These are phyloP conservation scores for Claviceps sorghi DNA, from an alignment of 2,329 filamentous ascomycete genomes.

Conservation along the genomic window DNA sequence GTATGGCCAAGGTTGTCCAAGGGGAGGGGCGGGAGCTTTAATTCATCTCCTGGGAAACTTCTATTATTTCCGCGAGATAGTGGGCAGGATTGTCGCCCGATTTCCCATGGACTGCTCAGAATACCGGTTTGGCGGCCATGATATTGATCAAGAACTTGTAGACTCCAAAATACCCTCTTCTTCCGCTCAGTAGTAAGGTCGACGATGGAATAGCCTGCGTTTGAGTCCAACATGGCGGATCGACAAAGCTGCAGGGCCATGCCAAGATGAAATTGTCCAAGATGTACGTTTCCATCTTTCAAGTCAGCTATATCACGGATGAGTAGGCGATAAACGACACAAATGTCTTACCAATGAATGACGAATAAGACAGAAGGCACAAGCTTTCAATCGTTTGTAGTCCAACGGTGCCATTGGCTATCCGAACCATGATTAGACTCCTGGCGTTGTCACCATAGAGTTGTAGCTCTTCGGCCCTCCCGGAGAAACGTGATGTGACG, in stretches of 20 bases:
- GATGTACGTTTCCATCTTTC: constrained; percentile 31
- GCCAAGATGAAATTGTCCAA: constrained; percentile 35
- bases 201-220: constrained; percentile 22
- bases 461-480: constrained; percentile 19
- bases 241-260: constrained; percentile 35
- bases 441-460: constrained; percentile 25
- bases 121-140: constrained; percentile 33
- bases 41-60: constrained; percentile 12
- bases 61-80: constrained; percentile 10
- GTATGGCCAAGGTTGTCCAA: constrained; percentile 29
- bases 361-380: constrained; percentile 34
- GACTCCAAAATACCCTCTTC: constrained; percentile 35
- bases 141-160: constrained; percentile 33
- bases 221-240: constrained; percentile 32
- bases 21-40: constrained; percentile 27
- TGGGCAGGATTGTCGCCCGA: constrained; percentile 23
- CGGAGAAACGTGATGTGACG: constrained; percentile 24
- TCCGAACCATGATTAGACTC: constrained; percentile 31
- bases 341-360: constrained; percentile 28
- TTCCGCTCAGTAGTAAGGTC: constrained; percentile 27
- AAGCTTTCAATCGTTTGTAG: constrained; percentile 35
- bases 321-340: too few relatives aligned
- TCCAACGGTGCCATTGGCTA: constrained; percentile 35
- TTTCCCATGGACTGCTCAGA: constrained; percentile 25
- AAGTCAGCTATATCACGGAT: background rate